Base-by-base conservation (phyloP, 2,329 filamentous ascomycete genomes). In the Colletotrichum graminicola region DNA sequence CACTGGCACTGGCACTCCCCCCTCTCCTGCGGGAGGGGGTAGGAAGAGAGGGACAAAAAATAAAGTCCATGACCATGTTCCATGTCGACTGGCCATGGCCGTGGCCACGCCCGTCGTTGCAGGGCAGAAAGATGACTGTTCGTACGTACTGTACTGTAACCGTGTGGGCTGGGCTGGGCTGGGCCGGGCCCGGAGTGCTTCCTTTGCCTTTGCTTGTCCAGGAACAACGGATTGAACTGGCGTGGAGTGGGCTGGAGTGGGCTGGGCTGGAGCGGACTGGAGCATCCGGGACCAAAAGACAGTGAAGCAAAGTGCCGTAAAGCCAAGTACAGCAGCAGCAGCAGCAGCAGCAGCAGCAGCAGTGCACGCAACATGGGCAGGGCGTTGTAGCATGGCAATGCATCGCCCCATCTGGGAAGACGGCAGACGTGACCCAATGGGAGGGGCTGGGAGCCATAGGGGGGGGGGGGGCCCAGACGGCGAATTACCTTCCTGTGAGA, bases 291-390 rank as follows among this genome's bases (percentile, higher is more conserved):
- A 36, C 36, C 11, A 26, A 52, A 45, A 51, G 64, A 59, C 41
- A 52, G 41, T 57, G 59, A 67, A 67, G 68, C 68, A 71, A 34
- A 59, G 29, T 52, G 57, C 63, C 43, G 64, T 43, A 67, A 59
- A 43, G 56, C 67, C 43, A 51, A 62, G 36, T 34, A 56, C 29
- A 41, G 55, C 56, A 32, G 51, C 14, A 54, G 51, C 29, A 55
- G 41, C n/a, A n/a, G n/a, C n/a, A n/a, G n/a, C n/a, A n/a, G n/a
- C 29, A 41, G 55, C 56, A 32, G 51, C 14, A 54, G 51, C 29
- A 55, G 41, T 51, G 34, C 54, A 29, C 61, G 43, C n/a, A 51
- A 26, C 62, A 67, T 47, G 18, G 57, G 41, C 57, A 32, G 54
- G 67, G 45, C 62, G 45, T 23, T 23, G 45, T 49, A 39, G 62